Base-by-base conservation (phyloP, 495 filamentous ascomycete species). In the Pseudotulostoma volvatum region DNA sequence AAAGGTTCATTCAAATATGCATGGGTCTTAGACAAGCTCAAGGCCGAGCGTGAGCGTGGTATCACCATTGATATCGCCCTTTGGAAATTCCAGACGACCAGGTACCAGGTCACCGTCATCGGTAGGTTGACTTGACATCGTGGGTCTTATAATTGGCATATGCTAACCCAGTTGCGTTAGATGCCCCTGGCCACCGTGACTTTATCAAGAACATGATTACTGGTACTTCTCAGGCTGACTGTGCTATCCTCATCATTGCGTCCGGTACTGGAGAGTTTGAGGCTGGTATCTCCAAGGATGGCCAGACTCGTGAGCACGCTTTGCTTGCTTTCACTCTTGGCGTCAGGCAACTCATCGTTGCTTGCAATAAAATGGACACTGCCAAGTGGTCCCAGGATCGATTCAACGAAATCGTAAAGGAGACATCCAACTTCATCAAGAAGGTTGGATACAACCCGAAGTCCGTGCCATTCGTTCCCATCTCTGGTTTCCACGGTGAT, bases 191-290 rank as follows among this genome's bases (percentile, higher is more conserved):
- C 69, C 90, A 97, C 71, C 90, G 90, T 84, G 90, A 97, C 63
- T 97, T 97, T 74, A 97, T 97, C 83, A 97, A 97, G 90, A 95
- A 94, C 82, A 97, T 97, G 90, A 97, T 96, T 74, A 96, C 90
- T 72, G 90, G 90, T 82, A 96, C 90, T 56, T 96, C 90, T 61
- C 90, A 95, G 76, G 92, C 92, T 57, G 90, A 97, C 61, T 96
- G 87, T 70, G 90, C 92, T 56, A 83, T 97, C 67, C 88, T 97
- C 76, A 96, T 97, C 73, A 97, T 97, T 70, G 90, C 88, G 54
- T 86, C 90, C 57, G 90, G 90, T 71, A 94, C 87, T 82, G 90
- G 90, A 93, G 90, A 97, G 75, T 97, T 97, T 77, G 90, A 97
- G 79, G 90, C 90, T 80, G 90, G 90, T 96, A 97, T 97, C 81